Percentiles rank a stretch among this genome's conserved stretches.
These are phyloP conservation scores for Diospyros kaki DNA, from an alignment of 148 eudicot species.

Conservation along the genomic window DNA sequence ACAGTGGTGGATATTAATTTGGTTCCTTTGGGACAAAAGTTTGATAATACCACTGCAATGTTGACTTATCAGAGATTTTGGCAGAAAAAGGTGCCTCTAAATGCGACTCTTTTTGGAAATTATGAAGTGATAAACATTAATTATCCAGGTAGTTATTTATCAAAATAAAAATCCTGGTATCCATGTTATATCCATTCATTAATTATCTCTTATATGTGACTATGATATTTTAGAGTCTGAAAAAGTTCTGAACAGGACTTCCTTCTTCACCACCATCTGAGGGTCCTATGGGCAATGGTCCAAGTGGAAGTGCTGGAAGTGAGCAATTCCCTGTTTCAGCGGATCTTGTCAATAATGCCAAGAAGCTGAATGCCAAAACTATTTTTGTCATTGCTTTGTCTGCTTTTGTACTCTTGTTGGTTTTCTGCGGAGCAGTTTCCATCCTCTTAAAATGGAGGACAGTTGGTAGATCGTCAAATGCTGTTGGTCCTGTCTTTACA, in stretches of 20 bases:
- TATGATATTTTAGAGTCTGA: constrained; percentile 21
- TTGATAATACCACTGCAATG: constrained; percentile 87
- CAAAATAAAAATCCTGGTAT: not conserved
- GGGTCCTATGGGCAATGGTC: constrained; percentile 38
- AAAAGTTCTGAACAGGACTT: constrained; percentile 49
- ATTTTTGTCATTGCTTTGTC: constrained; percentile 66
- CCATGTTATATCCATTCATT: not conserved
- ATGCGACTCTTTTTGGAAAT: constrained; percentile 74
- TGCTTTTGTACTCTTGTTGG: constrained; percentile 60
- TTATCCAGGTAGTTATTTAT: constrained; percentile 67
- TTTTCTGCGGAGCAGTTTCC: constrained; percentile 52
- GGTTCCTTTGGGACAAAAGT: constrained; percentile 87
- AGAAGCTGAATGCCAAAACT: constrained; percentile 51
- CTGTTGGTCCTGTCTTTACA: constrained; percentile 65
- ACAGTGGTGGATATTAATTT: constrained; percentile 79
- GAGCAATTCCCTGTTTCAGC: constrained; percentile 73
- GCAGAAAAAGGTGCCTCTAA: constrained; percentile 76
- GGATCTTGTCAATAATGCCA: constrained; percentile 42
- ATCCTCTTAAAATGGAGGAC: constrained; percentile 66
- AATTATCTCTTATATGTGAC: not conserved
- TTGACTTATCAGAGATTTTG: constrained; percentile 69
- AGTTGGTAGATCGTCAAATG: constrained; percentile 55
- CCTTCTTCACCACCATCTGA: constrained; percentile 55
- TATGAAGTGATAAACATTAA: constrained; percentile 64
- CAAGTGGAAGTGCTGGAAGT: constrained; percentile 55